Evolutionary conservation across 768 basidiomycete species (phyloP), one percentile per base, ranked within the genome.

Genomic region (Lentinus brumalis): DNA sequence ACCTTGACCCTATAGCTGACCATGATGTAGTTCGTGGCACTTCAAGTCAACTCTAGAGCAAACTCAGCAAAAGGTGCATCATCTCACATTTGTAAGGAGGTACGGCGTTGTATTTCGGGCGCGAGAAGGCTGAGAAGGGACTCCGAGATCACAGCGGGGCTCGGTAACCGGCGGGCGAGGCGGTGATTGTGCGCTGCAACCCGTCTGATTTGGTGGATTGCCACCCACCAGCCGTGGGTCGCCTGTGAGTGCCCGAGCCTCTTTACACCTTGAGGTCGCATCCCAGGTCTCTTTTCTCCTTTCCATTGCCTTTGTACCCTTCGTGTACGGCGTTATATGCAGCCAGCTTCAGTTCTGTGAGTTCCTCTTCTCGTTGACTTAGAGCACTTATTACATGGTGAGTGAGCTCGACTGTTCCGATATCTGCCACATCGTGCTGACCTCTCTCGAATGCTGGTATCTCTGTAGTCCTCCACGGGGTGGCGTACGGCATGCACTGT

Each of bases 401-500:
- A 11, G 21, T 49, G 46, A 29, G 10, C 46, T 47, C 46, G 10
- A 11, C n/a, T 21, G 6, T 47, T 6, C 46, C 46, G 21, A 5
- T 26, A 12, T 49, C 12, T 29, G 14, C 12, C n/a, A 4, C 45
- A 16, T 21, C 9, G n/a, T 26, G 14, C 8, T 26, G 21, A 26
- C 21, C 21, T 26, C 21, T 26, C 4, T 6, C 4, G 14, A 3
- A 12, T 18, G n/a, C 12, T 26, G 21, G 4, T 29, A 21, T 4
- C 10, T 29, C 21, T 49, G 15, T 21, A 61, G 61, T 52, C 54
- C 32, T 58, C 56, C 44, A 62, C 61, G 45, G 61, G 56, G 58
- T 62, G 61, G 61, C 52, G 61, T 46, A 62, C 61, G 45, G 61
- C 61, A 38, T 21, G 32, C 26, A 55, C 46, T 40, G 53, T 62